Percentiles rank a stretch among this genome's conserved stretches.
These are phyloP conservation scores for Calonectria pauciramosa DNA, from an alignment of 2,329 filamentous ascomycete genomes.

Conservation along the genomic window DNA sequence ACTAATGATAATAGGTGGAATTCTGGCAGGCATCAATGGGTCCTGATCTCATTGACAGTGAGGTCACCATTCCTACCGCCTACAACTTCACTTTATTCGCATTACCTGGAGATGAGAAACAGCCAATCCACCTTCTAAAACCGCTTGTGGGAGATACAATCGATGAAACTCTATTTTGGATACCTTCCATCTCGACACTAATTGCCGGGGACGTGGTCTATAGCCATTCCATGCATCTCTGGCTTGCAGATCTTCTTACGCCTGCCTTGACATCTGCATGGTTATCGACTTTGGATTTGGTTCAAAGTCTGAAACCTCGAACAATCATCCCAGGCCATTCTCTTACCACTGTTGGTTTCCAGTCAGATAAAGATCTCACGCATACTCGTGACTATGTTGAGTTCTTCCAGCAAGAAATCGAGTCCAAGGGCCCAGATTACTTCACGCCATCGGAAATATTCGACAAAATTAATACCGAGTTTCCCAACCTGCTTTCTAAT, in stretches of 20 bases:
- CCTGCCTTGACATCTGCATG: slow-evolving; percentile 20
- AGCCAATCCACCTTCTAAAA: slow-evolving; percentile 23
- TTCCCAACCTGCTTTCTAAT: slow-evolving; percentile 12
- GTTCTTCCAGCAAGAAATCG: slow-evolving; percentile 23
- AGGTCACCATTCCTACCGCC: slow-evolving; percentile 15
- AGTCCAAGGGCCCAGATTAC: slow-evolving; percentile 18
- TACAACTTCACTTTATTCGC: slow-evolving; percentile 33
- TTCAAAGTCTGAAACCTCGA: slow-evolving; percentile 10
- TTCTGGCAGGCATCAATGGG: slow-evolving; percentile 17
- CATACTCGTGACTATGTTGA: slow-evolving; percentile 24
- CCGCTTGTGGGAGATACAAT: slow-evolving; percentile 30
- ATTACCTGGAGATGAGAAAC: slow-evolving; percentile 25
- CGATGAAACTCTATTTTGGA: slow-evolving; percentile 32
- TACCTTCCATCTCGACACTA: slow-evolving; percentile 26
- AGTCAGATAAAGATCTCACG: not conserved
- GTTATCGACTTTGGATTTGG: slow-evolving; percentile 25
- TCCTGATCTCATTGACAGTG: not conserved
- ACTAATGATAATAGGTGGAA: not conserved
- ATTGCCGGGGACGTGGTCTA: slow-evolving; percentile 32
- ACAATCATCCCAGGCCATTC: slow-evolving; percentile 26
- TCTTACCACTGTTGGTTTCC: not conserved
- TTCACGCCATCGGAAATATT: slow-evolving; percentile 24
- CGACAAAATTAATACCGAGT: slow-evolving; percentile 3
- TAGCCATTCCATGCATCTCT: slow-evolving; percentile 24
- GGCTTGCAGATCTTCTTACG: slow-evolving; percentile 28